Evolutionary conservation across 2,329 filamentous ascomycete species (phyloP).

Genomic region (Alternaria gaisen): DNA sequence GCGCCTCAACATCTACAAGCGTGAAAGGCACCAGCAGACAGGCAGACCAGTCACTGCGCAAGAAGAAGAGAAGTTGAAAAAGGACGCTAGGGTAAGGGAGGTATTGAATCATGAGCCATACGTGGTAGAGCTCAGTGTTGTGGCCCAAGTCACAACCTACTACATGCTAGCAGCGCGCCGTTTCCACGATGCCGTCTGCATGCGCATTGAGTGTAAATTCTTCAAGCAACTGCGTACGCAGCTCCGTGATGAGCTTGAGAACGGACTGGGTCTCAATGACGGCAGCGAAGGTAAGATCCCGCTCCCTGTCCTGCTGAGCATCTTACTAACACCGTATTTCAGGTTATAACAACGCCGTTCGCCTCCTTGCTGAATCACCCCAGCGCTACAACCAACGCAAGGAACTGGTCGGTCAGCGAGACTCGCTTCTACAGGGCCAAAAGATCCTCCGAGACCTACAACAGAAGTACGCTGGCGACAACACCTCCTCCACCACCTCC

Average conservation of each 20-base stretch:
- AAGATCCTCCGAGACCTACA: slow-evolving; percentile 23
- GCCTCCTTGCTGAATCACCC: slow-evolving; percentile 24
- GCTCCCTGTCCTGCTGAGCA: background rate
- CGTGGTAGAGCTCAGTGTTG: slow-evolving; percentile 66
- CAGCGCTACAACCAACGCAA: slow-evolving; percentile 21
- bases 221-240: slow-evolving; percentile 35
- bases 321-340: background rate
- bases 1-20: slow-evolving; percentile 42
- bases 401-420: slow-evolving; percentile 15
- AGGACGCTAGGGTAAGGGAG: slow-evolving; percentile 30
- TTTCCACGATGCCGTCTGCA: slow-evolving; percentile 65
- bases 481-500: background rate
- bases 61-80: slow-evolving; percentile 42
- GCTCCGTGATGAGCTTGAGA: slow-evolving; percentile 38
- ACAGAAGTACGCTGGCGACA: slow-evolving; percentile 22
- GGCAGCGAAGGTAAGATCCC: slow-evolving; percentile 28
- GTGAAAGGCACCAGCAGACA: slow-evolving; percentile 22
- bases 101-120: slow-evolving; percentile 67
- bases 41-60: slow-evolving; percentile 19
- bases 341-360: slow-evolving; percentile 22
- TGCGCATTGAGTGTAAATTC: slow-evolving; percentile 51
- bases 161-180: slow-evolving; percentile 72
- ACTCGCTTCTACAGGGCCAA: slow-evolving; percentile 24
- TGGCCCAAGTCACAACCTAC: slow-evolving; percentile 72
- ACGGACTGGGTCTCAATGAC: slow-evolving; percentile 31